Percentiles rank a stretch among this genome's conserved stretches.
These are phyloP conservation scores for Gossypium aridum DNA, from an alignment of 441 rosid species.

Conservation along the genomic window DNA sequence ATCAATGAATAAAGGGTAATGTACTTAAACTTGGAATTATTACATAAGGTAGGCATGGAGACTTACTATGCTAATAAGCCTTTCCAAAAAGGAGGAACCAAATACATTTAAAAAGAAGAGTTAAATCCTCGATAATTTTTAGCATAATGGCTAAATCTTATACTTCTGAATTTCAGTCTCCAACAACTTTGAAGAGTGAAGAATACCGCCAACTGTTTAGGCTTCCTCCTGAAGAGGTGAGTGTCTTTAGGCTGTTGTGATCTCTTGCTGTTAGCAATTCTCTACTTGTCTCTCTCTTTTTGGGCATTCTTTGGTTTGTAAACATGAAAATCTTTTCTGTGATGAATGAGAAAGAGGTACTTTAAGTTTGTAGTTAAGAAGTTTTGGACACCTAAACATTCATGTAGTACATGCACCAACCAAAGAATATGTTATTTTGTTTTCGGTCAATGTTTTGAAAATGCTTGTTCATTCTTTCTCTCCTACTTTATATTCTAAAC, in stretches of 20 bases:
- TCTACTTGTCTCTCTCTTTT: neutral
- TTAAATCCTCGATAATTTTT: neutral
- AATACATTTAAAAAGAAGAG: neutral
- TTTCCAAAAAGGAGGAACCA: neutral
- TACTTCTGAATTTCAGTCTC: conserved; percentile 33
- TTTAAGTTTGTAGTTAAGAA: neutral
- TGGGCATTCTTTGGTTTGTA: neutral
- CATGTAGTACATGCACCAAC: neutral
- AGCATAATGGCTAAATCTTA: neutral
- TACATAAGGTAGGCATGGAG: neutral
- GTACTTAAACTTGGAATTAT: neutral
- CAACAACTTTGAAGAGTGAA: conserved; percentile 52
- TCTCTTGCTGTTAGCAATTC: neutral
- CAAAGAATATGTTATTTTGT: neutral
- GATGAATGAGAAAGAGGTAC: neutral
- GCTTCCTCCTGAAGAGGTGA: conserved; percentile 83
- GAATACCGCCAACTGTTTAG: conserved; percentile 89
- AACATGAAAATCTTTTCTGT: neutral
- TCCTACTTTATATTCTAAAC: neutral
- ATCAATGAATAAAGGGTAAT: neutral
- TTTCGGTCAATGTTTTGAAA: neutral
- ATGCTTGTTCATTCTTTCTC: neutral
- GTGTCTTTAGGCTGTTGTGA: conserved; percentile 11
- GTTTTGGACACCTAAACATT: neutral
- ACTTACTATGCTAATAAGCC: neutral